Base-by-base conservation (phyloP, 1,284 basidiomycete species). In the Sphaerobolus stellatus region DNA sequence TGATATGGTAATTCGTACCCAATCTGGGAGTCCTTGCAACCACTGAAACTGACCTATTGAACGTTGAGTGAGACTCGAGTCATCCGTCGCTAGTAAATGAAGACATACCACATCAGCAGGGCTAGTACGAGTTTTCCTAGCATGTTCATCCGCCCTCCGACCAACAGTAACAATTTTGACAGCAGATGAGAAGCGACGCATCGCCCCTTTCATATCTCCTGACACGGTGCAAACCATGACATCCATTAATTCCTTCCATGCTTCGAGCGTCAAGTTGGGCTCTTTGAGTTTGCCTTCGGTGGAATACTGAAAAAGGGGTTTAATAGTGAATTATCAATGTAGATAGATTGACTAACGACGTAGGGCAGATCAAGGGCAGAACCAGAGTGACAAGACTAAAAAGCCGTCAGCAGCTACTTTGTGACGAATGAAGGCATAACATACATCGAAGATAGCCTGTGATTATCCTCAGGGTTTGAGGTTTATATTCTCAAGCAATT, bases 201-300 rank as follows among this genome's bases (percentile, higher is more conserved):
- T 72, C 34, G 89, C 79, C 5, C 92, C 90, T 16, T 84, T 75
- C 65, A 92, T 81, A 65, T 97, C 92, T 20, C 88, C 88, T 6
- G 78, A 79, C 20, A 88, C 80, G 63, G 90, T 93, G 8, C 89
- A 84, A 31, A 78, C 71, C 3, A 88, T 79, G 5, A 88, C 86
- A 44, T 76, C 80, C 22, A 92, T 68, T 2, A 92, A 71, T 9
- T 86, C 88, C 66, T 88, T 82, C 6, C 89, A 90, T 5, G 90
- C 89, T 66, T 88, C 90, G 4, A 83, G 79, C 3, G 83, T 81
- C 18, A 92, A 73, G 68, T 95, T 94, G 30, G 93, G 91, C 66
- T 95, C 93, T 71, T 97, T 97, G 69, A 97, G 77, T 66, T 91
- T 94, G 52, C 94, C 94, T 71, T 95, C 91, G 5, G 92, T 95